phyloP scores from a whole-genome alignment of 108 stramenopile species.

The Fragilaria crotonensis region DNA sequence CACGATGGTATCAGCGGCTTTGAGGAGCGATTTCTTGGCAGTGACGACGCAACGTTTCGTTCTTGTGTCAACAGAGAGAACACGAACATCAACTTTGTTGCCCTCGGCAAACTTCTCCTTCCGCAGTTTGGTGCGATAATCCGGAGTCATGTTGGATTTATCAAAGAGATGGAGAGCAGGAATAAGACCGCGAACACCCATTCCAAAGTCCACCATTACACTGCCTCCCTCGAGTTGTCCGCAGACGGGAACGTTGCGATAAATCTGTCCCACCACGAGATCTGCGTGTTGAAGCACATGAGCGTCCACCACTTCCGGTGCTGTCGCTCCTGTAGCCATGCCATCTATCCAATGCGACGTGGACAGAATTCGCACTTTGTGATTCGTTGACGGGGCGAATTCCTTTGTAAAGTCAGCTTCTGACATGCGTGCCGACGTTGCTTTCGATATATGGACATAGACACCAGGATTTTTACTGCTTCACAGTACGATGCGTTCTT shows the following conservation, averaged over 20 bases:
- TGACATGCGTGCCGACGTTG: slow-evolving; percentile 33
- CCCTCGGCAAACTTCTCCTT: slow-evolving; percentile 65
- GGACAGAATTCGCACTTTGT: slow-evolving; percentile 58
- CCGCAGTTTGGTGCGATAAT: slow-evolving; percentile 53
- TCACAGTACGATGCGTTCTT: slow-evolving; percentile 35
- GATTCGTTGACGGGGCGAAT: slow-evolving; percentile 58
- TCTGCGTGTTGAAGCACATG: slow-evolving; percentile 76
- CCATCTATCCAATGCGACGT: slow-evolving; percentile 63
- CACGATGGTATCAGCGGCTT: slow-evolving; percentile 36
- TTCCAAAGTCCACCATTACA: slow-evolving; percentile 62
- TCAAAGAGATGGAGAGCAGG: slow-evolving; percentile 64
- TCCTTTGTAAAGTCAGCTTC: slow-evolving; percentile 64
- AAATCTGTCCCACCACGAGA: slow-evolving; percentile 57
- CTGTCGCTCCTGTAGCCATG: slow-evolving; percentile 71
- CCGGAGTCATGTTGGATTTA: slow-evolving; percentile 25
- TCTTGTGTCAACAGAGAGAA: slow-evolving; percentile 49
- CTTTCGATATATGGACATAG: slow-evolving; percentile 86
- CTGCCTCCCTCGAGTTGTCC: slow-evolving; percentile 48
- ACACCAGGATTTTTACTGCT: slow-evolving; percentile 41
- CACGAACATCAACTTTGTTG: slow-evolving; percentile 68
- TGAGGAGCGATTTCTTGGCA: slow-evolving; percentile 67
- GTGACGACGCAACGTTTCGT: slow-evolving; percentile 65
- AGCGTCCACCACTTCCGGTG: slow-evolving; percentile 60
- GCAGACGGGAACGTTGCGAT: slow-evolving; percentile 61
- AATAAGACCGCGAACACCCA: slow-evolving; percentile 60